Evolutionary conservation across 2,329 filamentous ascomycete genomes (phyloP).

Genomic region (Penicillium griseofulvum): DNA sequence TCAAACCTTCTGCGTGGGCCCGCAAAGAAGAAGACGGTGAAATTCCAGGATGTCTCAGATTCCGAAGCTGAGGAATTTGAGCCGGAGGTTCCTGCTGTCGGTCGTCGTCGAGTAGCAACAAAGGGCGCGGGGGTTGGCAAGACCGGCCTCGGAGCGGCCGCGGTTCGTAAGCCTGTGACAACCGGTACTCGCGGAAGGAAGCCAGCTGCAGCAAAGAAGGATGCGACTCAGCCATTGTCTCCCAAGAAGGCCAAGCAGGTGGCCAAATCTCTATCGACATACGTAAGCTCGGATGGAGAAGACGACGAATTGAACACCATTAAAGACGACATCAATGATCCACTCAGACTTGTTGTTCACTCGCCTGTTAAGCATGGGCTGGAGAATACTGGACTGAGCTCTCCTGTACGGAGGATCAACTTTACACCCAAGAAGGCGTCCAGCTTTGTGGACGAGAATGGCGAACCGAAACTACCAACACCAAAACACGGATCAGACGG

Average conservation of each 20-base stretch:
- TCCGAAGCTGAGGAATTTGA: conserved; percentile 42
- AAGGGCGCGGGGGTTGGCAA: conserved; percentile 24
- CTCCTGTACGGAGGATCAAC: conserved; percentile 35
- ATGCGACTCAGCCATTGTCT: conserved; percentile 40
- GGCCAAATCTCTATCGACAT: conserved; percentile 39
- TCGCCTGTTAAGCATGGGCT: conserved; percentile 34
- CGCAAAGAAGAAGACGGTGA: conserved; percentile 47
- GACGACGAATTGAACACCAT: conserved; percentile 44
- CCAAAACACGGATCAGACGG: conserved; percentile 24
- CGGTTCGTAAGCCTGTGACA: conserved; percentile 43
- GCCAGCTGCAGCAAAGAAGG: conserved; percentile 34
- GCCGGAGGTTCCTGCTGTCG: conserved; percentile 19
- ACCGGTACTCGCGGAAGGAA: conserved; percentile 30
- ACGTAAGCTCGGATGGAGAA: conserved; percentile 40
- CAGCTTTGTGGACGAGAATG: conserved; percentile 33
- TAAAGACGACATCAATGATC: conserved; percentile 31
- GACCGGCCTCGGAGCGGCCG: conserved; percentile 45
- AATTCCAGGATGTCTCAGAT: conserved; percentile 44
- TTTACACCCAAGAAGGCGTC: conserved; percentile 28
- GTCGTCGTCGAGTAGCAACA: conserved; percentile 25
- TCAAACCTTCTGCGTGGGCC: conserved; percentile 33
- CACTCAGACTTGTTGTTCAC: conserved; percentile 31
- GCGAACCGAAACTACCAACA: conserved; percentile 28
- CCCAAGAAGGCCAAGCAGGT: conserved; percentile 51
- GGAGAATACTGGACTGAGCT: conserved; percentile 31